Percentiles rank a stretch among this genome's conserved stretches.
phyloP scores from a whole-genome alignment of 2,329 filamentous ascomycete genomes.

The Thelonectria blattea region DNA sequence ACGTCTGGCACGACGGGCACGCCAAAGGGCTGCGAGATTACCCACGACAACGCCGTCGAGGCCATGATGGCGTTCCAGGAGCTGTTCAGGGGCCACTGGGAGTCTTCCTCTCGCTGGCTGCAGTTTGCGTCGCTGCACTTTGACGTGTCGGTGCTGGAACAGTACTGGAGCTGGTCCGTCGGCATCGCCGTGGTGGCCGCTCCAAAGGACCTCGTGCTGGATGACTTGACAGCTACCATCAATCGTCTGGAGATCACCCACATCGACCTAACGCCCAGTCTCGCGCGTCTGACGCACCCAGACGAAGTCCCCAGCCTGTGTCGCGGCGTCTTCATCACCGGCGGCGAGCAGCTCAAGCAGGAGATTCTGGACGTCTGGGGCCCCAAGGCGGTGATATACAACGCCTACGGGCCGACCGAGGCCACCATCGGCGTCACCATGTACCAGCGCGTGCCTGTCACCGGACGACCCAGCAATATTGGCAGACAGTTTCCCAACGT shows the following conservation, averaged over 20 bases:
- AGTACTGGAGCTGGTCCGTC: constrained; percentile 95
- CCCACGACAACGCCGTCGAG: constrained; percentile 87
- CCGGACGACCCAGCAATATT: constrained; percentile 86
- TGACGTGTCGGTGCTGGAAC: constrained; percentile 90
- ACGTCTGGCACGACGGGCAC: constrained; percentile 87
- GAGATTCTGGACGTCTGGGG: constrained; percentile 91
- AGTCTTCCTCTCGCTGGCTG: constrained; percentile 76
- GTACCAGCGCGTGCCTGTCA: constrained; percentile 78
- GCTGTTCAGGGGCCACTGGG: constrained; percentile 79
- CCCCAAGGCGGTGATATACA: constrained; percentile 80
- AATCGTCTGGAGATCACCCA: constrained; percentile 79
- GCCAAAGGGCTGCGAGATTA: constrained; percentile 87
- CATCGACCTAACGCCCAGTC: constrained; percentile 87
- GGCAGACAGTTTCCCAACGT: constrained; percentile 88
- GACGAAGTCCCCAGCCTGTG: constrained; percentile 81
- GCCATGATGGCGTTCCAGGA: constrained; percentile 86
- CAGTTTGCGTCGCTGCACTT: constrained; percentile 97
- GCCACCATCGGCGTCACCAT: constrained; percentile 93
- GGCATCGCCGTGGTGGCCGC: constrained; percentile 85
- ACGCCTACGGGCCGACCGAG: constrained; percentile 91
- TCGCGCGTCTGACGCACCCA: constrained; percentile 79
- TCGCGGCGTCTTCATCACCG: constrained; percentile 88
- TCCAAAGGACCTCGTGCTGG: constrained; percentile 82
- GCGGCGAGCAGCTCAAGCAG: constrained; percentile 85
- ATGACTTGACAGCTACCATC: constrained; percentile 79